A percentile compares a stretch with the other conserved stretches of the same genome.
Conservation (phyloP, 2,329 filamentous ascomycete species). For the Colletotrichum filicis region DNA sequence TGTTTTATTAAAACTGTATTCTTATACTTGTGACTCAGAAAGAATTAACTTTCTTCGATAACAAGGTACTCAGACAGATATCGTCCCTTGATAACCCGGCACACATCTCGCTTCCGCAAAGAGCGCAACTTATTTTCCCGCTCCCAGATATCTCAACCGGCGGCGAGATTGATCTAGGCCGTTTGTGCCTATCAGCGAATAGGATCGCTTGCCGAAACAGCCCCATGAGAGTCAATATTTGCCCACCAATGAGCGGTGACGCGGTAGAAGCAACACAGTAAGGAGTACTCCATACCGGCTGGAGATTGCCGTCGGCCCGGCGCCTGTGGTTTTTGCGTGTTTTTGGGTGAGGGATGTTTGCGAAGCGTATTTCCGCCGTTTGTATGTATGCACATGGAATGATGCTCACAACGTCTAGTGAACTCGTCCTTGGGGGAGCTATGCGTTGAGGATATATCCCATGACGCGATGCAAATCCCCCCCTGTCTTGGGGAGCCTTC, state of each 20-base stretch:
- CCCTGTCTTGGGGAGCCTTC: neutral
- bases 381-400: too few relatives aligned
- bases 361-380: neutral
- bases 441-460: neutral
- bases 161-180: too few relatives aligned
- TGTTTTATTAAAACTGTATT: too few relatives aligned
- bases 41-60: too few relatives aligned
- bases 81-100: neutral
- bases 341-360: neutral
- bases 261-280: neutral
- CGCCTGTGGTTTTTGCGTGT: neutral
- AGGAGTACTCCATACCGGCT: neutral
- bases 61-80: too few relatives aligned
- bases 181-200: conserved; percentile 10
- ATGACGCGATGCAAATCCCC: neutral
- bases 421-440: neutral
- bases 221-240: neutral
- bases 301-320: conserved; percentile 19
- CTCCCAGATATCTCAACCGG: too few relatives aligned
- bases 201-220: neutral
- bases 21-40: too few relatives aligned
- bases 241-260: conserved; percentile 7
- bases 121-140: neutral
- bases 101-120: neutral
- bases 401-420: too few relatives aligned